phyloP scores from a whole-genome alignment of 2,329 filamentous ascomycete genomes.

The Nemania sp. region DNA sequence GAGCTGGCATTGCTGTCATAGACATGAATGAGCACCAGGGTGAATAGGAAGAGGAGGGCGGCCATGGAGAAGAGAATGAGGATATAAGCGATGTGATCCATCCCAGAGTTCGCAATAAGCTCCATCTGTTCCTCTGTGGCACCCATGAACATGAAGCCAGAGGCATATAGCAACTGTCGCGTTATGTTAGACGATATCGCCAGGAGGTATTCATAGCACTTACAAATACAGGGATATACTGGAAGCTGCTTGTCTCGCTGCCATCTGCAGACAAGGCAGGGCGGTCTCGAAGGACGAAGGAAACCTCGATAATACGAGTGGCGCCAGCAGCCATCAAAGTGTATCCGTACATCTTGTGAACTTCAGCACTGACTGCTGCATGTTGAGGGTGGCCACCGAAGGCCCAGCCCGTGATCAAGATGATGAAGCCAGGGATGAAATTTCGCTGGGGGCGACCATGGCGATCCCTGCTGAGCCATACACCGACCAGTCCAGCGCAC shows the following conservation, averaged over 20 bases:
- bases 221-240: constrained; percentile 71
- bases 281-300: constrained; percentile 80
- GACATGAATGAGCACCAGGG: constrained; percentile 81
- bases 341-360: constrained; percentile 90
- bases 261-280: constrained; percentile 67
- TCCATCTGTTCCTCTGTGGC: constrained; percentile 96
- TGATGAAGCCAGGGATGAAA: constrained; percentile 87
- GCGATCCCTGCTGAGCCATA: constrained; percentile 87
- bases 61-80: constrained; percentile 89
- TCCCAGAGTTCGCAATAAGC: constrained; percentile 70
- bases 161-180: constrained; percentile 78
- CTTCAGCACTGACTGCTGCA: constrained; percentile 80
- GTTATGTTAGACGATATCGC: constrained; percentile 27
- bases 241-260: constrained; percentile 69
- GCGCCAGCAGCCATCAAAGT: constrained; percentile 89
- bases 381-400: constrained; percentile 92
- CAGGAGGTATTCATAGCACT: constrained; percentile 43
- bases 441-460: constrained; percentile 89
- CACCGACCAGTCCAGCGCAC: constrained; percentile 85
- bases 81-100: constrained; percentile 90
- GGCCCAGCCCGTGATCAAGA: constrained; percentile 89
- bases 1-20: constrained; percentile 68
- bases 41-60: constrained; percentile 88
- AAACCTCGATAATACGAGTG: constrained; percentile 85
- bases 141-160: constrained; percentile 96